These are phyloP conservation scores for Colletotrichum caudatum DNA, from an alignment of 2,329 filamentous ascomycete genomes.

Conservation along the genomic window DNA sequence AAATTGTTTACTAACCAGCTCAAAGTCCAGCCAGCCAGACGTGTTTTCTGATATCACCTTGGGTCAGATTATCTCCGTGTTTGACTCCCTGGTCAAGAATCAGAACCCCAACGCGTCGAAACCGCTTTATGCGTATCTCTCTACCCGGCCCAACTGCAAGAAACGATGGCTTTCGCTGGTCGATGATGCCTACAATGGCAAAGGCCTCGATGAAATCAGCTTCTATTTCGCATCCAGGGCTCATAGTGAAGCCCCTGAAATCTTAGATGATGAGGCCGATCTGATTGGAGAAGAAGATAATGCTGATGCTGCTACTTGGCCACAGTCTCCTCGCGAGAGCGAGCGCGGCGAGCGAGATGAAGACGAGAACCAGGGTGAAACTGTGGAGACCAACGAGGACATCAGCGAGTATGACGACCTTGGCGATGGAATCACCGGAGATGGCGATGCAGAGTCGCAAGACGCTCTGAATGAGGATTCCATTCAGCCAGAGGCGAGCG, in stretches of 20 bases:
- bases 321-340: slow-evolving; percentile 30
- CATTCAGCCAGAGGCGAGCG: slow-evolving; percentile 20
- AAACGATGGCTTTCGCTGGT: slow-evolving; percentile 56
- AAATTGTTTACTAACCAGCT: slow-evolving; percentile 46
- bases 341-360: slow-evolving; percentile 15
- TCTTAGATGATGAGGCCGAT: slow-evolving; percentile 40
- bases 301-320: slow-evolving; percentile 32
- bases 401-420: slow-evolving; percentile 18
- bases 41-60: slow-evolving; percentile 53
- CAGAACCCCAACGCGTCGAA: slow-evolving; percentile 55
- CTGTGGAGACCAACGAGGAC: slow-evolving; percentile 11
- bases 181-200: slow-evolving; percentile 57
- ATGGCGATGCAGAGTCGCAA: not conserved
- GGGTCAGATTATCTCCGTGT: slow-evolving; percentile 57
- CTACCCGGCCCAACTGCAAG: slow-evolving; percentile 54
- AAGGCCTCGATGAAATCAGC: slow-evolving; percentile 56
- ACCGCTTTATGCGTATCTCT: slow-evolving; percentile 57
- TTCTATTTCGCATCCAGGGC: slow-evolving; percentile 50
- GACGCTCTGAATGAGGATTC: not conserved
- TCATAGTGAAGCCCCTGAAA: slow-evolving; percentile 43
- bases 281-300: slow-evolving; percentile 41
- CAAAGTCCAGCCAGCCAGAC: slow-evolving; percentile 53
- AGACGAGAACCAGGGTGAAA: slow-evolving; percentile 16
- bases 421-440: slow-evolving; percentile 7
- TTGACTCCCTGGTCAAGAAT: slow-evolving; percentile 58